Percentiles rank a stretch among this genome's conserved stretches.
These are phyloP conservation scores for Euphorbia pulcherrima DNA, from an alignment of 345 rosid species.

Conservation along the genomic window DNA sequence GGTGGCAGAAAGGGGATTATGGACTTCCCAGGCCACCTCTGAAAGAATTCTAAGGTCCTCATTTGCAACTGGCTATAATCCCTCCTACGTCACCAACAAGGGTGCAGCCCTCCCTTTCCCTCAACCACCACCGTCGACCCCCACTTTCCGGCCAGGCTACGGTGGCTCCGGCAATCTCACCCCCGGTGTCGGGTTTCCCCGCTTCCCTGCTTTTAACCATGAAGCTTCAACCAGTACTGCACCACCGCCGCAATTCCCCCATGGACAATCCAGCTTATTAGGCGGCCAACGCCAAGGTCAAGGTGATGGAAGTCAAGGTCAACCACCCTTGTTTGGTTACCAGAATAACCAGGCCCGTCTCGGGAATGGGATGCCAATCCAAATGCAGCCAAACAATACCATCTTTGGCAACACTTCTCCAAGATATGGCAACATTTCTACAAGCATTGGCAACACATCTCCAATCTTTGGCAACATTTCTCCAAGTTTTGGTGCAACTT, in stretches of 20 bases:
- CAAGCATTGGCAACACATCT: no score
- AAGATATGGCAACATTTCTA: no score
- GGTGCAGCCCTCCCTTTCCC: not conserved
- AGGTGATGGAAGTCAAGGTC: no score
- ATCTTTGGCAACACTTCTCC: not conserved
- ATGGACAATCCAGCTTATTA: slow-evolving; percentile 13
- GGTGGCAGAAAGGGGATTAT: slow-evolving; percentile 32
- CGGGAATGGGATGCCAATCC: not conserved
- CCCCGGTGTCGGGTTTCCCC: not conserved
- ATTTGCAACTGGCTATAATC: slow-evolving; percentile 27
- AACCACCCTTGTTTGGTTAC: slow-evolving; percentile 7
- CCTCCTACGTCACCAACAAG: no score
- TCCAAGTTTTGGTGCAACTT: no score
- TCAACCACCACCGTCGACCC: not conserved
- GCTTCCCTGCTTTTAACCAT: not conserved
- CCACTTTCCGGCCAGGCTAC: slow-evolving; percentile 9
- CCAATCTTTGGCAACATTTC: no score
- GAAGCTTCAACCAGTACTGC: slow-evolving; percentile 15
- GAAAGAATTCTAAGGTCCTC: slow-evolving; percentile 26
- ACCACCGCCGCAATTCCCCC: not conserved
- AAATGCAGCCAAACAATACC: not conserved
- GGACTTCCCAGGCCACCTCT: slow-evolving; percentile 9
- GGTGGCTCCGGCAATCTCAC: not conserved
- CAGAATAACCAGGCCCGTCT: not conserved
- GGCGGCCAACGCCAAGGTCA: slow-evolving; percentile 6